Evolutionary conservation across 805 yeast genomes (phyloP).

Genomic region (Kodamaea kaohsiungensis): DNA sequence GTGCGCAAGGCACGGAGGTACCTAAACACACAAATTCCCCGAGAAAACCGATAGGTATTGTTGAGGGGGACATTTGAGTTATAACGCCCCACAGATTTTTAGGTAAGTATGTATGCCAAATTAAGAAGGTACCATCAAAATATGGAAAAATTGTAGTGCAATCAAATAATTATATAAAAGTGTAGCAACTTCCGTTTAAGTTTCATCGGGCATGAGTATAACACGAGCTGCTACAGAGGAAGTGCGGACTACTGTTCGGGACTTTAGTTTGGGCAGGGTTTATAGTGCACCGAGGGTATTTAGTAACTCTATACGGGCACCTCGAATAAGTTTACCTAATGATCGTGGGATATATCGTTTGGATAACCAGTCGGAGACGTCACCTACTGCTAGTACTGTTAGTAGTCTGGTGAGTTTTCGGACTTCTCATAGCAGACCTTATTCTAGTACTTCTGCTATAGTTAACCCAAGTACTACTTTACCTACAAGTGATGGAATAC

Average conservation of each 20-base stretch:
- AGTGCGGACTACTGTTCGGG: neutral
- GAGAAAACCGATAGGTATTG: neutral
- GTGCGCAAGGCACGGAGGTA: neutral
- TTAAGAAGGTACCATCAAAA: neutral
- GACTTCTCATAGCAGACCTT: neutral
- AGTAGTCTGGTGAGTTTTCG: neutral
- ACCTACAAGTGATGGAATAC: too few species aligned
- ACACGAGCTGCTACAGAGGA: neutral
- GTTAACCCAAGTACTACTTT: too few species aligned
- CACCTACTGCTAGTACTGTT: neutral
- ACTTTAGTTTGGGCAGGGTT: slow-evolving; percentile 4
- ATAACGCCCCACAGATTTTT: neutral
- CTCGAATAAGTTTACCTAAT: neutral
- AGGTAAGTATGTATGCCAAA: neutral
- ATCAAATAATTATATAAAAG: neutral
- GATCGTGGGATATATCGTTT: neutral
- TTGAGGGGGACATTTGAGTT: neutral
- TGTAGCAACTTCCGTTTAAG: neutral
- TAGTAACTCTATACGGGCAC: slow-evolving; percentile 1
- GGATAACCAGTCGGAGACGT: neutral
- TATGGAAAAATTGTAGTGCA: neutral
- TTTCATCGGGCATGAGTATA: neutral
- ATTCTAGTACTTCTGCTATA: neutral
- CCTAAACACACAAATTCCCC: neutral
- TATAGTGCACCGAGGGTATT: slow-evolving; percentile 2